These are phyloP conservation scores for Pelargonium cotyledonis DNA, from an alignment of 441 rosid genomes.

Conservation along the genomic window DNA sequence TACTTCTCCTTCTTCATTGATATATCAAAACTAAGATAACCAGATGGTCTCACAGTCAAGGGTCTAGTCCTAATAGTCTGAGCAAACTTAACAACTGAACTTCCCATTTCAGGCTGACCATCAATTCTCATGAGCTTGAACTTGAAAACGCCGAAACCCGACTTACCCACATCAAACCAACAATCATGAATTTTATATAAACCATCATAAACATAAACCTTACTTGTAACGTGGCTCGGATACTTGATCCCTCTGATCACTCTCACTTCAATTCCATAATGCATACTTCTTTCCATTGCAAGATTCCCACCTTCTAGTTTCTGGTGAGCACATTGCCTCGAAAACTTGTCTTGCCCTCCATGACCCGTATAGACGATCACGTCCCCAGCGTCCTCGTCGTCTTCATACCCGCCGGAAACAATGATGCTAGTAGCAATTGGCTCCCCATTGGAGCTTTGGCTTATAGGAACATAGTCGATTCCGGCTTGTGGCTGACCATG, in stretches of 20 bases:
- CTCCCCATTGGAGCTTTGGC: constrained; percentile 61
- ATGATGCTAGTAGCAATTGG: constrained; percentile 78
- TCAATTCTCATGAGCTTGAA: constrained; percentile 62
- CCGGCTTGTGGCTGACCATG: constrained; percentile 86
- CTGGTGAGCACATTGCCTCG: constrained; percentile 61
- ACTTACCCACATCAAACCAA: constrained; percentile 89
- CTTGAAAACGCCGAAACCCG: constrained; percentile 89
- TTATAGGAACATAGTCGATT: constrained; percentile 54
- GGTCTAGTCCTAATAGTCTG: constrained; percentile 50
- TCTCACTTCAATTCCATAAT: constrained; percentile 75
- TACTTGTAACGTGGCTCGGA: constrained; percentile 43
- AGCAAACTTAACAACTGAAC: constrained; percentile 55
- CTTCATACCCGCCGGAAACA: constrained; percentile 83
- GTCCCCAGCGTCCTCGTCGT: constrained; percentile 72
- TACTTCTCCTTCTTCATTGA: constrained; percentile 53
- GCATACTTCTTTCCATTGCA: constrained; percentile 83
- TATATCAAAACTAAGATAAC: constrained; percentile 71
- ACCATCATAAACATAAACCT: constrained; percentile 77
- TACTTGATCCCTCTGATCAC: constrained; percentile 78
- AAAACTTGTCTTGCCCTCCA: constrained; percentile 72
- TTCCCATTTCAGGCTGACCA: constrained; percentile 87
- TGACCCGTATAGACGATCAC: constrained; percentile 66
- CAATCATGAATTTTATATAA: constrained; percentile 69
- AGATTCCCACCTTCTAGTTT: constrained; percentile 78
- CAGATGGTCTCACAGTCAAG: constrained; percentile 54